These are phyloP conservation scores for Gymnopilus dilepis DNA, from an alignment of 768 basidiomycete species.

Conservation along the genomic window DNA sequence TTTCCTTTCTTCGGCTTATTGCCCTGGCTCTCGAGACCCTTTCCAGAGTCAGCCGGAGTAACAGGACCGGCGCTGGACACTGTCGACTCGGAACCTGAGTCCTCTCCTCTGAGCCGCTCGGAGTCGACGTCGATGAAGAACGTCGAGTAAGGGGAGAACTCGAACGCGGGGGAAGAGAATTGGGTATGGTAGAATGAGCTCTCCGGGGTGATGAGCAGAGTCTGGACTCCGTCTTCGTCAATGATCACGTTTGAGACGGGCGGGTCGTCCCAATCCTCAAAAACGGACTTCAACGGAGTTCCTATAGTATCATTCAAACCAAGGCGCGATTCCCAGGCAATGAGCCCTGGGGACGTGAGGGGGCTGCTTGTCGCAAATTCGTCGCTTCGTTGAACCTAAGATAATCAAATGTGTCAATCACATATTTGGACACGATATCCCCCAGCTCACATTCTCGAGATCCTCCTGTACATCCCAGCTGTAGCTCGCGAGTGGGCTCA, in stretches of 20 bases:
- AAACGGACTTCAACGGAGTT: constrained; percentile 20
- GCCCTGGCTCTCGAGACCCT: neutral
- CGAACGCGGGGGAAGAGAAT: constrained; percentile 20
- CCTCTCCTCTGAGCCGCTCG: neutral
- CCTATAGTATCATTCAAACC: constrained; percentile 9
- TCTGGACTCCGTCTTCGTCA: constrained; percentile 26
- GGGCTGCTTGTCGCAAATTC: constrained; percentile 12
- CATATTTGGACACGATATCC: neutral
- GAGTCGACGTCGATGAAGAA: constrained; percentile 15
- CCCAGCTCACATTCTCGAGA: constrained; percentile 19
- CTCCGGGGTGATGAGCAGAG: constrained; percentile 23
- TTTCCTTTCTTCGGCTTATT: constrained; percentile 7
- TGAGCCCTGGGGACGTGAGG: constrained; percentile 16
- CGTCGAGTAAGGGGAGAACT: constrained; percentile 17
- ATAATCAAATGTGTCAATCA: neutral
- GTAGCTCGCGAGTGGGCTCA: constrained; percentile 21
- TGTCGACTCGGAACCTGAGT: neutral
- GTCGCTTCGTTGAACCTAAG: constrained; percentile 12
- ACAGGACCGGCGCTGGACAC: constrained; percentile 3
- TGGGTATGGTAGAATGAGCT: constrained; percentile 21
- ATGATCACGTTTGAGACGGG: constrained; percentile 18
- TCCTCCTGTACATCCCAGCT: constrained; percentile 25
- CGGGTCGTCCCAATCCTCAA: constrained; percentile 31
- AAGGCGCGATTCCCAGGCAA: constrained; percentile 21
- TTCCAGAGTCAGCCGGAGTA: constrained; percentile 7